These are phyloP conservation scores for Artomyces pyxidatus DNA, from an alignment of 768 basidiomycete genomes.

Conservation along the genomic window DNA sequence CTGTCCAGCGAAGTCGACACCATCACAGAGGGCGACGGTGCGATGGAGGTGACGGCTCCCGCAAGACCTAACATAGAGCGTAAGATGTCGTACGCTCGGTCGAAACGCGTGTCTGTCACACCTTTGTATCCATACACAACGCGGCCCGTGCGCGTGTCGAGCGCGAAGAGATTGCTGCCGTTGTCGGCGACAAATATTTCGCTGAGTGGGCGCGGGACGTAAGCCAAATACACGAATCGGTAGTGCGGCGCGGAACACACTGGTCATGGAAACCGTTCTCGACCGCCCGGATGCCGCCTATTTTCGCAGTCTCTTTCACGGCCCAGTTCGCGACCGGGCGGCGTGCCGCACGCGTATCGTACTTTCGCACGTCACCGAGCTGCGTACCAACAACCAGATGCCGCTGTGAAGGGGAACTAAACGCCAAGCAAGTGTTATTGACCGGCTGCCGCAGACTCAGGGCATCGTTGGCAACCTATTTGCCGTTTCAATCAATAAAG, in stretches of 20 bases:
- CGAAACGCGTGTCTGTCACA: constrained; percentile 13
- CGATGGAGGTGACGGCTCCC: constrained; percentile 60
- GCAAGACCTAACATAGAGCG: constrained; percentile 45
- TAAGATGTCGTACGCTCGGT: not conserved
- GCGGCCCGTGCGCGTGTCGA: constrained; percentile 64
- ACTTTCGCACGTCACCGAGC: constrained; percentile 64
- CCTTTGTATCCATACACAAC: constrained; percentile 64
- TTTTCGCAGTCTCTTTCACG: constrained; percentile 40
- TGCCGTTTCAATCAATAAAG: not conserved
- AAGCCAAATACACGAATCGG: not conserved
- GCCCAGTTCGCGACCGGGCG: constrained; percentile 62
- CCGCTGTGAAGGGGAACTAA: constrained; percentile 38
- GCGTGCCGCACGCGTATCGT: constrained; percentile 65
- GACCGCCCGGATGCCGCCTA: constrained; percentile 51
- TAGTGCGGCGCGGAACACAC: constrained; percentile 33
- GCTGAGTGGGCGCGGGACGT: constrained; percentile 27
- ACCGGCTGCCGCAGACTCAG: constrained; percentile 74
- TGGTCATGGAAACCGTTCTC: constrained; percentile 55
- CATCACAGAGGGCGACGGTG: constrained; percentile 43
- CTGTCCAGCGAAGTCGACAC: constrained; percentile 63
- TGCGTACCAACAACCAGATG: constrained; percentile 67
- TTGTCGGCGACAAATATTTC: constrained; percentile 65
- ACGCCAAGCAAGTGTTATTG: constrained; percentile 62
- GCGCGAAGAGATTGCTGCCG: constrained; percentile 50
- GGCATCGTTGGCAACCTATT: constrained; percentile 62